Evolutionary conservation across 2,329 filamentous ascomycete genomes (phyloP).

Genomic region (Microdochium nivale): DNA sequence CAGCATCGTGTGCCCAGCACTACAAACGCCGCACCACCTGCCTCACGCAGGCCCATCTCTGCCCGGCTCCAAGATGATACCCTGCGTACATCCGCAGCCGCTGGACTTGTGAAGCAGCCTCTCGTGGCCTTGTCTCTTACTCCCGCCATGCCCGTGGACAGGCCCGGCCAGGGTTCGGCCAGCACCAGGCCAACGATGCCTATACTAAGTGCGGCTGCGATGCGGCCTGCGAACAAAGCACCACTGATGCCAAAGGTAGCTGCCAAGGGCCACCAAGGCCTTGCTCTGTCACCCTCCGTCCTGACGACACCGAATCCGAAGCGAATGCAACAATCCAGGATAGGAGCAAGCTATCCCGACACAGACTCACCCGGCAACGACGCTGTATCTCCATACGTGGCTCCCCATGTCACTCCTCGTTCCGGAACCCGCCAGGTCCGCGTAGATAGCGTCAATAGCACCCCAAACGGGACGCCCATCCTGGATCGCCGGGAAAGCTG

Average conservation of each 20-base stretch:
- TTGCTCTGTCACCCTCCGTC: conserved; percentile 18
- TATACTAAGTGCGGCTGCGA: conserved; percentile 53
- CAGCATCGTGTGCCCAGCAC: not conserved
- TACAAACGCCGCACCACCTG: not conserved
- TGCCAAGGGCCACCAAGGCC: conserved; percentile 21
- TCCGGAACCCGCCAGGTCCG: conserved; percentile 66
- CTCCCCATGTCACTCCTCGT: conserved; percentile 67
- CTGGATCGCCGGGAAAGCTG: conserved; percentile 33
- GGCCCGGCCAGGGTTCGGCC: conserved; percentile 38
- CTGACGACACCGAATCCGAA: conserved; percentile 29
- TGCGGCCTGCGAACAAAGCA: conserved; percentile 39
- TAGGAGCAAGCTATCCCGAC: conserved; percentile 20
- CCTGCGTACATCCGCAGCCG: not conserved
- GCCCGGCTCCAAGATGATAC: not conserved
- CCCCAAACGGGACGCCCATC: conserved; percentile 54
- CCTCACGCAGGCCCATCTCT: not conserved
- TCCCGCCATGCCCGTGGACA: conserved; percentile 25
- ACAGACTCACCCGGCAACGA: conserved; percentile 22
- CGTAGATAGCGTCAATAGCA: conserved; percentile 58
- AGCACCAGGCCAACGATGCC: conserved; percentile 57
- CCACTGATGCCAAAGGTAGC: conserved; percentile 50
- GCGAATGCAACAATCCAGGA: conserved; percentile 18
- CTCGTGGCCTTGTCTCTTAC: not conserved
- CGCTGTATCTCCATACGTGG: conserved; percentile 47
- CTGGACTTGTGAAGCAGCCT: not conserved